A percentile compares a stretch with the other conserved stretches of the same genome.
Conservation (phyloP, 495 filamentous ascomycete species). For the Lasiosphaeria ovina region DNA sequence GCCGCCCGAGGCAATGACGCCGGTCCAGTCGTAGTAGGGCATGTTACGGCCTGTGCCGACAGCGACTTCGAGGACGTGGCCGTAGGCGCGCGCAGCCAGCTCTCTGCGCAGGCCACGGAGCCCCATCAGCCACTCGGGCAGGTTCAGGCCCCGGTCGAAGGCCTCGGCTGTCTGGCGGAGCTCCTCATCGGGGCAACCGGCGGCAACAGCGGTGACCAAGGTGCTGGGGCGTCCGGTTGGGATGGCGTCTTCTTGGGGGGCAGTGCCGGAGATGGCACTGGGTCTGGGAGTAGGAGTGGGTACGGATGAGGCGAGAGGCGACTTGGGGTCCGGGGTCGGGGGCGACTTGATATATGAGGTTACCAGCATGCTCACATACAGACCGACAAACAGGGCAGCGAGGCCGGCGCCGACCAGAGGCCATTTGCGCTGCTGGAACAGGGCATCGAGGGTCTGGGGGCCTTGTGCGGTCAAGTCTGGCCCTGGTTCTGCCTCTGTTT, state of each 20-base stretch:
- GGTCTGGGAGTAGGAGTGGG: not conserved
- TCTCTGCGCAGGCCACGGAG: slow-evolving; percentile 59
- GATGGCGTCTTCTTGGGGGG: not conserved
- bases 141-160: slow-evolving; percentile 42
- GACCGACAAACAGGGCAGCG: slow-evolving; percentile 22
- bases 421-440: slow-evolving; percentile 22
- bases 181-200: slow-evolving; percentile 13
- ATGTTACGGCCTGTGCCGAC: slow-evolving; percentile 90
- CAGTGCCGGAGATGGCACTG: not conserved
- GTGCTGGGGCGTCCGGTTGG: slow-evolving; percentile 16
- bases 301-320: not conserved
- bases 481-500: no score
- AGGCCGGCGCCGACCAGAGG: slow-evolving; percentile 28
- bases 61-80: slow-evolving; percentile 85
- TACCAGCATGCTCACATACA: slow-evolving; percentile 36
- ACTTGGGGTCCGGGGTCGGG: not conserved
- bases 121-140: slow-evolving; percentile 65
- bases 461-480: not conserved
- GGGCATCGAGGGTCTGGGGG: slow-evolving; percentile 18
- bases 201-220: slow-evolving; percentile 8
- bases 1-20: slow-evolving; percentile 20
- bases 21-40: slow-evolving; percentile 63
- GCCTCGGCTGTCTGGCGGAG: slow-evolving; percentile 19
- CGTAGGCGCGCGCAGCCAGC: slow-evolving; percentile 61
- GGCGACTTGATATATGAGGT: slow-evolving; percentile 22